These are phyloP conservation scores for Xerocomus cyaneibrunnescens DNA, from an alignment of 1,284 basidiomycete species.

Conservation along the genomic window DNA sequence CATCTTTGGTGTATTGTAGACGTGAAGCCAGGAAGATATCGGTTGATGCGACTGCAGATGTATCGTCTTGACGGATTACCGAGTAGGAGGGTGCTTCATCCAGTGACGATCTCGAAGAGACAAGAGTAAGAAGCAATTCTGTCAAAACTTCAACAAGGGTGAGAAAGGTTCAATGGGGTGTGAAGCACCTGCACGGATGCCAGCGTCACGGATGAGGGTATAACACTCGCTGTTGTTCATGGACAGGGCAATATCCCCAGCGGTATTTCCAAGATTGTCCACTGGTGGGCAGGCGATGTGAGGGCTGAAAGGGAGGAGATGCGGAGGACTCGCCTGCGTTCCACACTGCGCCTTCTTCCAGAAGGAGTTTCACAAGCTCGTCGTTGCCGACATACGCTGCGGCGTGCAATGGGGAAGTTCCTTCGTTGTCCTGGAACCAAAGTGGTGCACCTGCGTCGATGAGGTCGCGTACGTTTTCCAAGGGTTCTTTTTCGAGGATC, in stretches of 20 bases:
- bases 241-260: slow-evolving; percentile 86
- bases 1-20: slow-evolving; percentile 71
- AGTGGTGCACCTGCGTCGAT: slow-evolving; percentile 79
- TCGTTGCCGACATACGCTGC: slow-evolving; percentile 76
- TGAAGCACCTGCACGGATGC: slow-evolving; percentile 73
- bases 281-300: slow-evolving; percentile 43
- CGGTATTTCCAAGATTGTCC: slow-evolving; percentile 76
- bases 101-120: slow-evolving; percentile 46
- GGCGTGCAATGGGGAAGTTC: slow-evolving; percentile 85
- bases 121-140: slow-evolving; percentile 69
- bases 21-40: slow-evolving; percentile 72
- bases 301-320: not conserved
- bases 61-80: slow-evolving; percentile 56
- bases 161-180: not conserved
- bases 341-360: slow-evolving; percentile 90
- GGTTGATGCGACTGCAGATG: slow-evolving; percentile 73
- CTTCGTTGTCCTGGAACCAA: slow-evolving; percentile 89
- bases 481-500: slow-evolving; percentile 53
- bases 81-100: slow-evolving; percentile 45
- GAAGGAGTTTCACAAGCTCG: slow-evolving; percentile 61
- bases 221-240: slow-evolving; percentile 78
- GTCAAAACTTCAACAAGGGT: slow-evolving; percentile 11
- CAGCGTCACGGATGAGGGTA: slow-evolving; percentile 78
- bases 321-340: slow-evolving; percentile 63
- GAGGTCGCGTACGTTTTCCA: slow-evolving; percentile 50